Conservation (phyloP, 495 filamentous ascomycete genomes). For the Copromyces sp. region DNA sequence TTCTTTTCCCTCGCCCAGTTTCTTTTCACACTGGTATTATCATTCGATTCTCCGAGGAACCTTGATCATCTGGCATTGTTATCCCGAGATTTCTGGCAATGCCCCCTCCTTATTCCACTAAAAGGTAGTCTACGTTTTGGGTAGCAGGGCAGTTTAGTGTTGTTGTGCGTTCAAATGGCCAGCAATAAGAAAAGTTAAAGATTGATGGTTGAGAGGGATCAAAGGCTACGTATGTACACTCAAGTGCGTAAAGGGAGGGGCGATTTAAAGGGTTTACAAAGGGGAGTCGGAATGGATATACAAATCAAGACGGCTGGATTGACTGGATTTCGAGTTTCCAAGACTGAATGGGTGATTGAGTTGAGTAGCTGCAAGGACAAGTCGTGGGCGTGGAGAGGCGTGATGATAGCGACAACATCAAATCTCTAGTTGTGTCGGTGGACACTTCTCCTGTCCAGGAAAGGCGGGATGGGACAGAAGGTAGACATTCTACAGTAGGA, state of each 20-base stretch:
- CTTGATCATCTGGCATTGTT: neutral
- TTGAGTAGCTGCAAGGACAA: neutral
- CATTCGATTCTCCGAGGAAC: neutral
- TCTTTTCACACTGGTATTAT: neutral
- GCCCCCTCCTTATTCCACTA: neutral
- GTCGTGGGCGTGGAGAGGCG: neutral
- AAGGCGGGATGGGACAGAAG: neutral
- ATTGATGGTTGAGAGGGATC: neutral
- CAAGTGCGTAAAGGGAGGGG: neutral
- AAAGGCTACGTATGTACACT: neutral
- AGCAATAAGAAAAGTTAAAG: neutral
- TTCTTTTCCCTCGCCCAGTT: neutral
- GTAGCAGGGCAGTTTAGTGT: neutral
- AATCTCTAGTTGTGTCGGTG: neutral
- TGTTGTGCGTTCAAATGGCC: neutral
- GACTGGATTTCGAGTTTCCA: neutral
- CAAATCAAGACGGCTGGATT: neutral
- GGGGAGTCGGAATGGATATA: neutral
- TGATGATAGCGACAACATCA: neutral
- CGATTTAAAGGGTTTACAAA: neutral
- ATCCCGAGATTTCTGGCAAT: neutral
- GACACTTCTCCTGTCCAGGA: neutral
- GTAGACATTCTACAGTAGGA: neutral
- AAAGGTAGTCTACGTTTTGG: neutral
- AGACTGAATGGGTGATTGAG: neutral